Base-by-base conservation (phyloP, 495 filamentous ascomycete species). In the Neurospora sp. region DNA sequence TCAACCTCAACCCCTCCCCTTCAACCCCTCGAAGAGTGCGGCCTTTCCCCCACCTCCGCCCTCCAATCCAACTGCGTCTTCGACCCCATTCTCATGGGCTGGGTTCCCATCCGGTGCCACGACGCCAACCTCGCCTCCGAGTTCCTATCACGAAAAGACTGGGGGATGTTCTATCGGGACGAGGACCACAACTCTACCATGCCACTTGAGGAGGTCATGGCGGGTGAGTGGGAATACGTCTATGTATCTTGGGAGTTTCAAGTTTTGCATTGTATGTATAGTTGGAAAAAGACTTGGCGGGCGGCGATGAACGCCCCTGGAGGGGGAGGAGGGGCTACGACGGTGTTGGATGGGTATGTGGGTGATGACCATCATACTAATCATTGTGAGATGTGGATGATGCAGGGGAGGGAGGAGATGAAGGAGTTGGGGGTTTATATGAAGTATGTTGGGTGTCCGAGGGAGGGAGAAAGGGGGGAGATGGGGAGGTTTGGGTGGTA, bases 401-500 rank as follows among this genome's bases (percentile, higher is more conserved):
- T 39, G 31, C 18, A 62, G 8, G 39, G 37, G 37, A 39, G 2
- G 23, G 11, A 4, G 40, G 27, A 27, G 27, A 27, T 27, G 27
- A 27, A 27, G 27, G 27, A 27, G 27, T 27, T 27, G 27, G 27
- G 27, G 27, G 27, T 27, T 1, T 27, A 27, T 27, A 27, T 27
- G 27, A 27, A 27, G 27, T 27, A 41, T 42, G 72, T 39, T 6
- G 31, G n/a, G 4, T 73, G 59, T 70, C 62, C 59, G 20, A 42
- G 39, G 54, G 39, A 27, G 38, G 8, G 12, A 5, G 16, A 20
- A 35, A 41, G 14, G 14, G 40, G 40, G 40, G 62, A 48, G 1
- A 39, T 38, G 20, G 72, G 62, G 7, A 23, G 72, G 20, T 73
- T 73, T 73, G 62, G 72, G 9, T 73, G 72, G 72, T 73, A 73